These are phyloP conservation scores for Xylona heveae DNA, from an alignment of 495 filamentous ascomycete species.

Conservation along the genomic window DNA sequence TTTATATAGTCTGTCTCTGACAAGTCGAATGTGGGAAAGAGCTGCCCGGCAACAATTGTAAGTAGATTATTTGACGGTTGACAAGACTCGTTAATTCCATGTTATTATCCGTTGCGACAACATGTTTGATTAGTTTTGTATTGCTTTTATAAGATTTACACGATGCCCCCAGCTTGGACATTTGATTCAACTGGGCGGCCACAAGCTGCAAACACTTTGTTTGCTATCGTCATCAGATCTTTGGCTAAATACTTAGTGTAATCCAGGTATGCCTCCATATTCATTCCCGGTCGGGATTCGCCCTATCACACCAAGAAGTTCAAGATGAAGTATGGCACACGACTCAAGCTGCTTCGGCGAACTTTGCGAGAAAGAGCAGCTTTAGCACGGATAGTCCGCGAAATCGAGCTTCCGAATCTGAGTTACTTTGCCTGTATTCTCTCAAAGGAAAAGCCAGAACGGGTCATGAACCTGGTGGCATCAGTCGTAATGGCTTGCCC, in stretches of 20 bases:
- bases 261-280: conserved; percentile 43
- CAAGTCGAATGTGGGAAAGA: conserved; percentile 43
- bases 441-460: conserved; percentile 36
- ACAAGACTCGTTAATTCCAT: background rate
- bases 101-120: no score
- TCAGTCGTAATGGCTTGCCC: conserved; percentile 75
- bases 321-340: conserved; percentile 41
- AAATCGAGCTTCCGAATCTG: conserved; percentile 47
- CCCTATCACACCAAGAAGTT: conserved; percentile 42
- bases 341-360: conserved; percentile 52
- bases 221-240: background rate
- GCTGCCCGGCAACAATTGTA: conserved; percentile 42
- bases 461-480: conserved; percentile 50
- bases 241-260: conserved; percentile 6
- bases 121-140: no score
- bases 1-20: conserved; percentile 42
- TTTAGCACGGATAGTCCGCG: conserved; percentile 49
- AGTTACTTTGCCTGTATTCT: no score
- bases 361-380: conserved; percentile 50
- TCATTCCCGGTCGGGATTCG: conserved; percentile 48
- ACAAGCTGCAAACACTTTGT: no score
- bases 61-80: conserved; percentile 12
- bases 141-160: no score
- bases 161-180: no score
- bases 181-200: no score